Evolutionary conservation across 805 yeast genomes (phyloP).

Genomic region (Candida coquimbonensis): DNA sequence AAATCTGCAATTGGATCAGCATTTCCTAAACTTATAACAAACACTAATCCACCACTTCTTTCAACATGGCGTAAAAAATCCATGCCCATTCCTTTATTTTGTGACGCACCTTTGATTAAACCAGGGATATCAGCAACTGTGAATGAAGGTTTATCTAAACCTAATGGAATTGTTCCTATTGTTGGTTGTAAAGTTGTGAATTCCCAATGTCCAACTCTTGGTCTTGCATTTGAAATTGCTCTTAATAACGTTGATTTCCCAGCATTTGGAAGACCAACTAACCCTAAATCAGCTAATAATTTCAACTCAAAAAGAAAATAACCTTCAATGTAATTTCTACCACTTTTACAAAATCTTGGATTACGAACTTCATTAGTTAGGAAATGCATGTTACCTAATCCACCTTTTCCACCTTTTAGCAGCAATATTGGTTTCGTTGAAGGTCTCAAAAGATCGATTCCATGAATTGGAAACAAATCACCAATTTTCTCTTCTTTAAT

Average conservation of each 20-base stretch:
- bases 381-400: constrained; percentile 95
- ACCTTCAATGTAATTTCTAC: constrained; percentile 62
- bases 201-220: constrained; percentile 94
- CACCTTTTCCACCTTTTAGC: constrained; percentile 85
- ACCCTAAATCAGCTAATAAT: constrained; percentile 84
- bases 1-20: constrained; percentile 63
- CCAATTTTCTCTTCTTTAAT: constrained; percentile 47
- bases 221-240: constrained; percentile 83
- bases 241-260: constrained; percentile 88
- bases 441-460: constrained; percentile 62
- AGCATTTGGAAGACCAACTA: constrained; percentile 94
- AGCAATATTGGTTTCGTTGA: constrained; percentile 62
- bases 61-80: constrained; percentile 91
- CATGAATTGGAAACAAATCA: constrained; percentile 77
- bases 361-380: constrained; percentile 76
- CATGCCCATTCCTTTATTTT: constrained; percentile 86
- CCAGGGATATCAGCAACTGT: constrained; percentile 99
- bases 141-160: constrained; percentile 57
- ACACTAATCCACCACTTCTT: constrained; percentile 82
- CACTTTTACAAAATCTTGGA: constrained; percentile 81
- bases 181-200: constrained; percentile 92
- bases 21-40: constrained; percentile 74
- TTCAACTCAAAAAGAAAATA: constrained; percentile 77
- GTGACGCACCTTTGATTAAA: constrained; percentile 78
- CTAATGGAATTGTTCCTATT: constrained; percentile 74